Base-by-base conservation (phyloP, 768 basidiomycete genomes). In the Porphyrellus cyaneotinctus region DNA sequence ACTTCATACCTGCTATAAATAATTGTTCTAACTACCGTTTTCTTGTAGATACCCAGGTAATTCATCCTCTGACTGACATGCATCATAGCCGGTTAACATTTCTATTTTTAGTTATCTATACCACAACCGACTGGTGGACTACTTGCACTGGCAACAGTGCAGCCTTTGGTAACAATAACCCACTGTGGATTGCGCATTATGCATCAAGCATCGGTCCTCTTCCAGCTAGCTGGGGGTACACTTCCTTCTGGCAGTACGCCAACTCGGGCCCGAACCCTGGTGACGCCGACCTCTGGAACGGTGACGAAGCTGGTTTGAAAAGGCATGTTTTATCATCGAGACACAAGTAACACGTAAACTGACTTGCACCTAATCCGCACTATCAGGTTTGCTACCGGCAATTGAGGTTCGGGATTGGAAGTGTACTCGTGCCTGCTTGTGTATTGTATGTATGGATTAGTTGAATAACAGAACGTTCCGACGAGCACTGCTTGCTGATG, bases 91-190 rank as follows among this genome's bases (percentile, higher is more conserved):
- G 43, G 22, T 30, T 59, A 12, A 65, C 39, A 12, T 35, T 14
- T 26, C 13, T 37, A 1, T 17, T 44, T n/a, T 6, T 49, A 78
- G 81, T 80, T 36, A 82, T 85, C 47, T 86, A 85, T 59, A 81
- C 80, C 26, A 82, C 80, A 6, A 84, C 80, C 8, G 71, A 78
- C 62, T 87, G 84, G 85, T 87, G 86, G 85, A 78, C 58, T 9
- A 74, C 73, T 6, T 87, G 85, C 65, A 86, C 85, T 1, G 82
- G 79, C 0, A 80, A 83, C 64, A 80, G 74, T 53, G 65, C 71
- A 15, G 68, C 67, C 7, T 87, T 87, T 56, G 76, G 63, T 1
- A 47, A 61, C 2, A 76, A 69, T 48, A 83, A 78, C 61, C 82
- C 83, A 3, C 72, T 87, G 2, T 85, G 82, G 83, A 74, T 87